These are phyloP conservation scores for Pyricularia sp. DNA, from an alignment of 2,329 filamentous ascomycete genomes.

Conservation along the genomic window DNA sequence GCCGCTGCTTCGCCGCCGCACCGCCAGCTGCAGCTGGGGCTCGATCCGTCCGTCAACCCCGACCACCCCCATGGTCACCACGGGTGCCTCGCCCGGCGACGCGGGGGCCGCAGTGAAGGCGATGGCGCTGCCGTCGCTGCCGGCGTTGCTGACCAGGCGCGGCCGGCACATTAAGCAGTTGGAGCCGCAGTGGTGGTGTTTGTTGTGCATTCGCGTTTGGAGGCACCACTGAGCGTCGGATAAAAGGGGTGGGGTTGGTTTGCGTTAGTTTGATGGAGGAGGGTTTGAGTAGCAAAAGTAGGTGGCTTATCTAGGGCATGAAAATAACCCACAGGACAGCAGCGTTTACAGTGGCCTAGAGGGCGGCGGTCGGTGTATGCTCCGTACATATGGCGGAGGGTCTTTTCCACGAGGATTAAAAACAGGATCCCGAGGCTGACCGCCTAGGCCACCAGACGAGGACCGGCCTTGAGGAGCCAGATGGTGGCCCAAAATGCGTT, in stretches of 20 bases:
- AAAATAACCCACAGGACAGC: not conserved
- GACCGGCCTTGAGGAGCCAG: not conserved
- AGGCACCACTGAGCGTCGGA: not conserved
- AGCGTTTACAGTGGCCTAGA: not conserved
- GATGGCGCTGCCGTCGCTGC: not conserved
- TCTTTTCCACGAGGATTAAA: not conserved
- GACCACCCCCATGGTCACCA: not conserved
- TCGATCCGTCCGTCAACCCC: not conserved
- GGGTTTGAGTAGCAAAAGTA: not conserved
- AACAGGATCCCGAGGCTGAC: not conserved
- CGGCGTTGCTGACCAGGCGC: not conserved
- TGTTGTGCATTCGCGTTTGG: not conserved
- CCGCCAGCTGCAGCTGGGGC: not conserved
- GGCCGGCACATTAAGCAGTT: slow-evolving; percentile 1
- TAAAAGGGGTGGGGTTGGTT: not conserved
- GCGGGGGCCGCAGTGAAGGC: not conserved
- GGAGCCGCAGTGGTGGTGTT: slow-evolving; percentile 1
- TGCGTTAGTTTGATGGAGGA: not conserved
- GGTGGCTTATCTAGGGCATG: not conserved
- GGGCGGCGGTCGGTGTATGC: not conserved
- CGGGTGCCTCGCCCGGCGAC: slow-evolving; percentile 25
- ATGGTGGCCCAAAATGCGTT: not conserved
- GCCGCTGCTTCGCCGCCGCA: not conserved
- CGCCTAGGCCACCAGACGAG: not conserved
- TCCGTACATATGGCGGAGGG: not conserved